Base-by-base conservation (phyloP, 371 early-diverging fungal species). In the Basidiobolus meristosporus region DNA sequence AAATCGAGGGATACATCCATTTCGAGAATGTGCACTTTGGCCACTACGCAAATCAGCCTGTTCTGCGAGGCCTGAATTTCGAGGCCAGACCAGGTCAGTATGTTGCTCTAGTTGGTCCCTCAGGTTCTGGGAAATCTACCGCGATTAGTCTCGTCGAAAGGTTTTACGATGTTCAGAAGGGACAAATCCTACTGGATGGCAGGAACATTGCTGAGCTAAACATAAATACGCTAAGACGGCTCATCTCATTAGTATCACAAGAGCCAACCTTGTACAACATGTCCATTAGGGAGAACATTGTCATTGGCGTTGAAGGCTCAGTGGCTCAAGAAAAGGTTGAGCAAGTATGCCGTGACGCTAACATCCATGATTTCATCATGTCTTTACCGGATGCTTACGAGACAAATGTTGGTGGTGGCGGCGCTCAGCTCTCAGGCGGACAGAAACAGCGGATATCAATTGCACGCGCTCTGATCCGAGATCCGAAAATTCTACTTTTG, bases 251-350 rank as follows among this genome's bases (percentile, higher is more conserved):
- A 20, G 90, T 92, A 3, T 68, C 76, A 30, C 95, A 97, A 59
- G 90, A 90, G 52, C 88, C 88, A n/a, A 64, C 69, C 11, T 54
- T 92, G 31, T 88, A 90, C 51, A 77, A 79, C 53, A 63, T 75
- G 56, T 69, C 85, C 1, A 73, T 93, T 52, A 62, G 62, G 22
- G 77, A 89, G 14, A 97, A 92, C 54, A 81, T 93, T 33, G 54
- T 68, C 1, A 77, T 69, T 39, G 74, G 77, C 30, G 19, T 36
- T 11, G 43, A 38, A 10, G 47, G 26, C 7, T 54, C 46, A 6
- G 44, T 38, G 2, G 47, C 69, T n/a, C 50, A 66, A 36, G 77
- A 75, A 23, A 61, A 69, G 31, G 63, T 83, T n/a, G 67, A 66
- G 35, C 53, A 48, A 32, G 73, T 73, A 4, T 67, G 71, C 40